A percentile compares a stretch with the other conserved stretches of the same genome.
Evolutionary conservation across 23 red algal species (phyloP).

Genomic region (Gracilaria gracilis): DNA sequence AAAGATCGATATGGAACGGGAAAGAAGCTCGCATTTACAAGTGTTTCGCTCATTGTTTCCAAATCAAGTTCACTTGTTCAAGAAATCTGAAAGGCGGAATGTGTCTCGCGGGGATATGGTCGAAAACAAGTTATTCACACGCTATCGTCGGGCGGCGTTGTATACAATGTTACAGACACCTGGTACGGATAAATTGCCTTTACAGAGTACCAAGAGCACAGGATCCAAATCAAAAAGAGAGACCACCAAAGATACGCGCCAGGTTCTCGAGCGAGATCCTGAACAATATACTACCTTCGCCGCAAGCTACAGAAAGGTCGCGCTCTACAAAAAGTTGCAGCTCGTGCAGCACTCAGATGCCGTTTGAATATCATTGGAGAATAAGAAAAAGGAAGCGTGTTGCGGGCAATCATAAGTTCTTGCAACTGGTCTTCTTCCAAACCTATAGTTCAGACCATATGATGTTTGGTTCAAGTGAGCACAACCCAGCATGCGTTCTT

Average conservation of each 20-base stretch:
- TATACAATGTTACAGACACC: conserved; percentile 23
- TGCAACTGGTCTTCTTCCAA: neutral
- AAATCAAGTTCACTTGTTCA: neutral
- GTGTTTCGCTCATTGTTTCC: conserved; percentile 3
- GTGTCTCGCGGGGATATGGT: neutral
- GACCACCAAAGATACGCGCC: neutral
- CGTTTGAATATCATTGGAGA: neutral
- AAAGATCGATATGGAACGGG: conserved; percentile 11
- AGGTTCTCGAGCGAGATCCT: neutral
- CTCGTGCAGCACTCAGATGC: neutral
- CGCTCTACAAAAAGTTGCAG: conserved; percentile 28
- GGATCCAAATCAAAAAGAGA: conserved; percentile 1
- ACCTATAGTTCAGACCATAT: neutral
- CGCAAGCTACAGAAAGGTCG: neutral
- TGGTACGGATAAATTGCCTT: neutral
- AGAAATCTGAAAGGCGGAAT: neutral
- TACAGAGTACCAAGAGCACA: neutral
- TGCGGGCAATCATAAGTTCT: neutral
- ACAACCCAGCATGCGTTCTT: neutral
- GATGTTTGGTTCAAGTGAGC: neutral
- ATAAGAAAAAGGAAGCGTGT: neutral
- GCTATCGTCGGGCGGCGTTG: neutral
- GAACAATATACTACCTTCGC: neutral
- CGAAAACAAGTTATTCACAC: too few species aligned
- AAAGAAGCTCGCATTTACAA: neutral